Base-by-base conservation (phyloP, 306 rosid species). In the Begonia masoniana region DNA sequence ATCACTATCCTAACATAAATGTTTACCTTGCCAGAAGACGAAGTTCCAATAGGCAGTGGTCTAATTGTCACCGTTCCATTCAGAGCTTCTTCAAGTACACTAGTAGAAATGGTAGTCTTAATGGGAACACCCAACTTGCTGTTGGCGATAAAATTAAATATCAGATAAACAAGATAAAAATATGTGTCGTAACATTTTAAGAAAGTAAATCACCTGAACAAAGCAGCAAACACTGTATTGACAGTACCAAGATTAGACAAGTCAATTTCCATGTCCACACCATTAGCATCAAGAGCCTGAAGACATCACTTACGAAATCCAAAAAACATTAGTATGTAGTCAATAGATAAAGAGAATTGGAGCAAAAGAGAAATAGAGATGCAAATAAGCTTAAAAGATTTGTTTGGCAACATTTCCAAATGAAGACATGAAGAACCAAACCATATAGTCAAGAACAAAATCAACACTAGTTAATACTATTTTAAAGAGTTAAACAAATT, bases 71-170 rank as follows among this genome's bases (percentile, higher is more conserved):
- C 95, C 47, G 93, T 92, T 47, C 96, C 99, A 71, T 70, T 92
- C 62, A 86, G 72, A 78, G 99, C 99, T 68, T 92, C 99, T 81
- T 92, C 99, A 59, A 92, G 96, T 58, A 92, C 96, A 81, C 74
- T 92, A 51, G 99, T 96, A 26, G 99, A 86, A 72, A 92, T 81
- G 57, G 99, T 83, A 42, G 99, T 92, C 86, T 92, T 92, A 77
- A 92, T 92, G 58, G 99, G 99, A 51, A 92, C 99, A 62, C 99
- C 99, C 74, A 92, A 76, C 84, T 92, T 92, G 83, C 99, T 92
- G 71, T 54, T 68, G 70, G 64, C 55, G 62, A 71, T 77, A 13
- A 26, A 61, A 62, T 26, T 62, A 51, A 9, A 31, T 31, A 31
- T 31, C 8, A 31, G 47, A 75, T 69, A 54, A 57, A 58, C 62